Evolutionary conservation across 768 basidiomycete species (phyloP), one percentile per base, ranked within the genome.

Genomic region (Agrocybe pediades): DNA sequence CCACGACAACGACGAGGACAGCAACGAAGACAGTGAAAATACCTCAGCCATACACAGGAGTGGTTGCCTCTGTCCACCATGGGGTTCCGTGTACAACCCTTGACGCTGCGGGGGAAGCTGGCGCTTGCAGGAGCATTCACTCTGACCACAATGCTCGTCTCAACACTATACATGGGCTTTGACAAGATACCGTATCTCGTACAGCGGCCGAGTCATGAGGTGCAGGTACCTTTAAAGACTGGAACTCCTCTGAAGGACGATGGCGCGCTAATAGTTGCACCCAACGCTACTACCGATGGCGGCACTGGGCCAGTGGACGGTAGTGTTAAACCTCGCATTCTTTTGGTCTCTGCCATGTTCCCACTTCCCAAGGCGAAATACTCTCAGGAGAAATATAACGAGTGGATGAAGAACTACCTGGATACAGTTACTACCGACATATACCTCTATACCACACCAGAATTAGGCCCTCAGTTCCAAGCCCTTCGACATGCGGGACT

Each of bases 261-360:
- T 26, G 23, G 44, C 8, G 33, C 36, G 2, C 25, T 15, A 19
- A n/a, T 17, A 2, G 9, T 20, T 5, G 36, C 42, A 2, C 21
- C 44, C 24, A 15, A 41, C 20, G 41, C 44, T 4, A 21, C 48
- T 8, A 4, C 36, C 11, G 21, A 16, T 9, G 43, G 19, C 19
- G 33, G 20, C 23, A 1, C 9, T 15, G 25, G 19, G 23, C 30
- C 46, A 44, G 4, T 44, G 20, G 16, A 41, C 17, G 11, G n/a
- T 41, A 25, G 9, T 15, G 21, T 17, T 39, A 43, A 30, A 16
- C 50, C 11, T n/a, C n/a, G n/a, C 17, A 71, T 81, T 50, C 71
- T 84, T 19, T 72, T 84, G 27, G 83, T 84, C 1, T 77, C 83
- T 0, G 79, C 82, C 0, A 72, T 82, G 60, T 84, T 76, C 62